Evolutionary conservation across 257 asterid genomes (phyloP), one percentile per base, ranked within the genome.

Genomic region (Gentiana dahurica): DNA sequence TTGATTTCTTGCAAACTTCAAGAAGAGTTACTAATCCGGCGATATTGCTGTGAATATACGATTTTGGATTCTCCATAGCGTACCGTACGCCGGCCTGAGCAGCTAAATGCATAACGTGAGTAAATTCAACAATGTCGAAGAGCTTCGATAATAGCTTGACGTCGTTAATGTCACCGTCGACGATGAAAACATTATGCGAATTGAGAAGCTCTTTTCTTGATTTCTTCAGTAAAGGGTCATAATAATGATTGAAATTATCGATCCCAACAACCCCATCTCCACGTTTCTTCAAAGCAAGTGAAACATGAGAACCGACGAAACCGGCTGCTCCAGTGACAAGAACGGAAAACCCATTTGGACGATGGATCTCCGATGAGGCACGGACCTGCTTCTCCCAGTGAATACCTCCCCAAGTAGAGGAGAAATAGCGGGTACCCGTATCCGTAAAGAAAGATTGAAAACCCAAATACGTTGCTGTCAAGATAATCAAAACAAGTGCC

Each of bases 301-400:
- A 79, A 1, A 83, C 89, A 61, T 86, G 95, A 4, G 77, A 48
- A 0, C 95, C 95, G 1, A 86, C 95, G 53, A 86, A 86, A 1
- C 95, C 95, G 55, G 89, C 93, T 4, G 96, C 95, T 53, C 96
- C 96, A 61, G 96, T 87, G 54, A 87, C 95, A 15, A 87, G 80
- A 2, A 82, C 87, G 57, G 89, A 64, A 8, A 73, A 49, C 0
- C 93, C 95, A 57, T 73, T 71, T 0, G 46, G 12, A 9, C 93
- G 84, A 62, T 48, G 89, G 82, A 81, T 81, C 77, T 79, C 70
- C 0, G 87, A 83, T 4, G 95, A 86, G 13, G 55, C 3, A 5
- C 71, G 65, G 13, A 86, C 74, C 41, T 86, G 79, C 3, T 57
- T 71, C 62, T 82, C 93, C 87, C 87, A 86, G 2, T 77, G 84